Percentiles rank a stretch among this genome's conserved stretches.
Conservation (phyloP, 805 yeast genomes). For the Metschnikowia chrysomelidarum region DNA sequence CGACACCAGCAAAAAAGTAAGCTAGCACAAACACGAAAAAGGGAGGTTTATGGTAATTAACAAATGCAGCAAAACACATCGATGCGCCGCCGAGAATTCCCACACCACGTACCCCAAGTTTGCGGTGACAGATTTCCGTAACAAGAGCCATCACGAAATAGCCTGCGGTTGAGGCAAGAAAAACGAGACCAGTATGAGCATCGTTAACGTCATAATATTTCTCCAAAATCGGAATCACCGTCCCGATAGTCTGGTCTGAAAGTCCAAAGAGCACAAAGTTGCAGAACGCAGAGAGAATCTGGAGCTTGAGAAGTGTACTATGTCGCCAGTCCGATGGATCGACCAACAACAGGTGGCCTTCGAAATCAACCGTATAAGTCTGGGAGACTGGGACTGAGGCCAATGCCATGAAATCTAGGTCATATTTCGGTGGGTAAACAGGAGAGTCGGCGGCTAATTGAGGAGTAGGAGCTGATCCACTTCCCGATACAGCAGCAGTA, state of each 20-base stretch:
- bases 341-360: constrained; percentile 27
- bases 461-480: too few relatives aligned
- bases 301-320: constrained; percentile 39
- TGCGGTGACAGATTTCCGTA: constrained; percentile 41
- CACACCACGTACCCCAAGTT: constrained; percentile 50
- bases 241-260: constrained; percentile 60
- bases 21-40: constrained; percentile 37
- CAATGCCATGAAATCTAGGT: constrained; percentile 8
- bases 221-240: constrained; percentile 53
- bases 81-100: constrained; percentile 31
- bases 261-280: constrained; percentile 51
- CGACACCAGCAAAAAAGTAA: constrained; percentile 49
- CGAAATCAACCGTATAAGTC: constrained; percentile 21
- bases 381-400: constrained; percentile 13
- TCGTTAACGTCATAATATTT: constrained; percentile 48
- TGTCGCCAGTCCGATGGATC: constrained; percentile 41
- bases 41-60: constrained; percentile 42
- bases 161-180: constrained; percentile 53
- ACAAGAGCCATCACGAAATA: constrained; percentile 52
- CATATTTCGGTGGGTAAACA: too few relatives aligned
- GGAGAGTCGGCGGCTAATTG: not conserved
- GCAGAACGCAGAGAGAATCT: constrained; percentile 39
- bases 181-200: constrained; percentile 46
- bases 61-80: constrained; percentile 37
- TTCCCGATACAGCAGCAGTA: too few relatives aligned